Conservation (phyloP, 345 rosid species). For the Stellera chamaejasme region DNA sequence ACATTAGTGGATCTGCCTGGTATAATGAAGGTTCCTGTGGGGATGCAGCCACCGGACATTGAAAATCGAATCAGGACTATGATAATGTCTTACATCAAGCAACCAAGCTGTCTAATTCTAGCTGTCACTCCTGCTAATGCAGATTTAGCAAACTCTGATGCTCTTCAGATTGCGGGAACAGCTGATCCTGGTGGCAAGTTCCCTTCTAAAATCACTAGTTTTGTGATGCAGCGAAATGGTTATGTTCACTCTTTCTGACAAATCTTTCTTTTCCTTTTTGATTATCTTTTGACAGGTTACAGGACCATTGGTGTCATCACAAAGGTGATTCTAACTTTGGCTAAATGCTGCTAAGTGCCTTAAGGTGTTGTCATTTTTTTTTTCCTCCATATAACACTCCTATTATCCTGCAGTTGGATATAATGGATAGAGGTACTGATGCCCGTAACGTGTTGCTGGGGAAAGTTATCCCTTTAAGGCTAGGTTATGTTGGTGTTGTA, state of each 20-base stretch:
- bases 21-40: constrained; percentile 92
- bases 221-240: neutral
- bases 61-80: constrained; percentile 94
- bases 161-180: constrained; percentile 85
- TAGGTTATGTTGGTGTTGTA: constrained; percentile 94
- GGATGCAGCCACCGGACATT: constrained; percentile 91
- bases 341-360: too few relatives aligned
- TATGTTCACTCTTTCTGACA: constrained; percentile 2
- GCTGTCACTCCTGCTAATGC: constrained; percentile 94
- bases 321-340: constrained; percentile 38
- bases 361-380: constrained; percentile 8
- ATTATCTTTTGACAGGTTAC: constrained; percentile 39
- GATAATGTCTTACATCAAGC: constrained; percentile 92
- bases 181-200: constrained; percentile 88
- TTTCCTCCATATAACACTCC: constrained; percentile 13
- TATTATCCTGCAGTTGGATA: constrained; percentile 61
- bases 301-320: constrained; percentile 90
- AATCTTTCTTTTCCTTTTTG: constrained; percentile 7
- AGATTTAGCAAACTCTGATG: constrained; percentile 94
- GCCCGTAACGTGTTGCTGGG: constrained; percentile 87
- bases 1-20: constrained; percentile 97
- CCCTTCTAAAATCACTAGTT: constrained; percentile 3
- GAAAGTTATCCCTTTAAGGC: constrained; percentile 81
- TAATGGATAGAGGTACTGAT: constrained; percentile 99
- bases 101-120: constrained; percentile 71